Evolutionary conservation across 2,329 filamentous ascomycete species (phyloP).

Genomic region (Thelonectria discophora): DNA sequence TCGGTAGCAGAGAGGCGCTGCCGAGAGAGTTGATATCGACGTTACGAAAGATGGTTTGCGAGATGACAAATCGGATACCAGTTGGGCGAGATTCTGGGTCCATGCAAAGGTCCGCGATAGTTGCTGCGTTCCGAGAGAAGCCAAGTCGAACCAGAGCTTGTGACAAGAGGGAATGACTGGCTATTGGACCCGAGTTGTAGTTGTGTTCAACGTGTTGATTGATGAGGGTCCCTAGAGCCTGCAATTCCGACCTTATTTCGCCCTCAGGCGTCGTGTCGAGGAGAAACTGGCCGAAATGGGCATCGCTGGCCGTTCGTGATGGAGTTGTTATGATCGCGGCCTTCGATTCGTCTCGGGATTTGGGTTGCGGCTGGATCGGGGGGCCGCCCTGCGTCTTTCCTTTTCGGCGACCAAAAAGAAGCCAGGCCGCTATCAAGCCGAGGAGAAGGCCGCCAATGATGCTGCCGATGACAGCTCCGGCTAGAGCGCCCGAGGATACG

Average conservation of each 20-base stretch:
- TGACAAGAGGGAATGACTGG: conserved; percentile 32
- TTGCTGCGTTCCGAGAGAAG: conserved; percentile 31
- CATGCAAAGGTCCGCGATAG: conserved; percentile 44
- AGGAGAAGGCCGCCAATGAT: conserved; percentile 40
- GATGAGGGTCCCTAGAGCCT: conserved; percentile 47
- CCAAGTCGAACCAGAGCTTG: conserved; percentile 41
- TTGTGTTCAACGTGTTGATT: conserved; percentile 52
- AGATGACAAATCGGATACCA: conserved; percentile 51
- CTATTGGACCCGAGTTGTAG: conserved; percentile 46
- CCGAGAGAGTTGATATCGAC: conserved; percentile 42
- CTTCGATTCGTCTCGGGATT: not conserved
- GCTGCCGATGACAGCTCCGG: conserved; percentile 45
- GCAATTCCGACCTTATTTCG: conserved; percentile 47
- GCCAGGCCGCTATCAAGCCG: conserved; percentile 38
- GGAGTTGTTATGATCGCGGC: conserved; percentile 6
- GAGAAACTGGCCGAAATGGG: conserved; percentile 48
- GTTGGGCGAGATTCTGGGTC: conserved; percentile 44
- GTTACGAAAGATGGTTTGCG: conserved; percentile 48
- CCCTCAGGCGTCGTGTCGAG: conserved; percentile 49
- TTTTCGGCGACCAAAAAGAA: conserved; percentile 36
- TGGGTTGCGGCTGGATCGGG: not conserved
- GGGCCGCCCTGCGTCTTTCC: not conserved
- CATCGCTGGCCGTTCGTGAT: conserved; percentile 23
- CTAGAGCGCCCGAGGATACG: conserved; percentile 34
- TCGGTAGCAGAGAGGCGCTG: conserved; percentile 50